These are phyloP conservation scores for Bimuria novae-zelandiae DNA, from an alignment of 2,329 filamentous ascomycete species.

Conservation along the genomic window DNA sequence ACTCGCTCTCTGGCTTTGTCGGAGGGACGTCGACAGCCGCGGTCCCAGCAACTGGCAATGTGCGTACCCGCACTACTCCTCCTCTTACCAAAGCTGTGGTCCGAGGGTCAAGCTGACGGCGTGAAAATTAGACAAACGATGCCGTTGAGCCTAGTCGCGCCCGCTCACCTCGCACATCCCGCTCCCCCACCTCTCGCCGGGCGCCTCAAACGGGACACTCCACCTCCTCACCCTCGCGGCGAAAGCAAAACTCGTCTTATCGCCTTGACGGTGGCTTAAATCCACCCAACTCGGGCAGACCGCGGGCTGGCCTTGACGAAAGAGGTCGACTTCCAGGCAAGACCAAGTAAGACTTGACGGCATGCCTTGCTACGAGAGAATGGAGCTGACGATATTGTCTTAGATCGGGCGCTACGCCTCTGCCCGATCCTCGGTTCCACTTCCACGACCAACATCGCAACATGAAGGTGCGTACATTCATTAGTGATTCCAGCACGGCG, in stretches of 20 bases:
- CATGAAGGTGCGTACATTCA: constrained; percentile 12
- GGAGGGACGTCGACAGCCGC: not conserved
- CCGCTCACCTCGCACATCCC: constrained; percentile 2
- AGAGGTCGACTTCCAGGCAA: constrained; percentile 22
- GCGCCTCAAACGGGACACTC: not conserved
- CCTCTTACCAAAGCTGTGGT: not conserved
- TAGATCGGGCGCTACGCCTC: constrained; percentile 22
- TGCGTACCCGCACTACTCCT: not conserved
- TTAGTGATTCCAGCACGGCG: not conserved
- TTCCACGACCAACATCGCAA: not conserved
- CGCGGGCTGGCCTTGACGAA: constrained; percentile 9
- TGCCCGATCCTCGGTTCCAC: constrained; percentile 16
- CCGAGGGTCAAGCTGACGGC: not conserved
- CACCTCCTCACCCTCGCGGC: constrained; percentile 1
- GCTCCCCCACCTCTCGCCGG: constrained; percentile 3
- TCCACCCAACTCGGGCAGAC: not conserved
- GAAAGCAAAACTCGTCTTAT: not conserved
- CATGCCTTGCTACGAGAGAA: not conserved
- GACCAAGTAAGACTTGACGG: constrained; percentile 16
- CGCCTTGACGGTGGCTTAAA: not conserved
- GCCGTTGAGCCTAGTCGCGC: constrained; percentile 11
- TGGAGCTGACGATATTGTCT: constrained; percentile 19
- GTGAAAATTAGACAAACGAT: constrained; percentile 28
- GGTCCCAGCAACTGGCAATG: not conserved
- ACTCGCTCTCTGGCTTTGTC: not conserved